Base-by-base conservation (phyloP, 441 rosid species). In the Syzygium syzygioides region DNA sequence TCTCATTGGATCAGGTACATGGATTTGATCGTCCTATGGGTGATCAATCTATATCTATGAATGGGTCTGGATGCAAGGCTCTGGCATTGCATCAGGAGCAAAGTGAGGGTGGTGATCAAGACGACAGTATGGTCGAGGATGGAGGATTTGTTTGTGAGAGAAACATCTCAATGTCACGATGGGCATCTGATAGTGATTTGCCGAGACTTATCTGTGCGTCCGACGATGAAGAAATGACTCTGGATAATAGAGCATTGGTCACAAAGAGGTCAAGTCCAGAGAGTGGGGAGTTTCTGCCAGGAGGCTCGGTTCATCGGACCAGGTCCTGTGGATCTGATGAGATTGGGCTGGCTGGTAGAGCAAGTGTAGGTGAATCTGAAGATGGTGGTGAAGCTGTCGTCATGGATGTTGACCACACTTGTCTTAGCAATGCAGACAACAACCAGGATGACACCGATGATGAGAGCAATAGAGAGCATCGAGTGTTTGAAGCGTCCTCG, bases 141-240 rank as follows among this genome's bases (percentile, higher is more conserved):
- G 95, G 92, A 32, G 93, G 89, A 45, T 86, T 92, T 88, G 86
- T 87, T 85, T 94, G 89, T 41, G 91, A 91, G 48, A 94, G 93
- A n/a, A 94, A 91, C 91, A 89, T 96, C 87, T 94, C 92, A 5
- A 91, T 88, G 68, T 97, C 98, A 20, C 92, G 98, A 18, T 97
- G 99, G 99, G 98, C 93, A 41, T 93, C 94, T 17, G 94, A 91
- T 53, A 86, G 89, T n/a, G 95, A 93, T 86, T 92, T 94, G n/a
- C 96, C 94, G 0, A 87, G 76, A 55, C 86, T 71, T 66, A 76
- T 41, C 41, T 86, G 84, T n/a, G 7, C 89, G n/a, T 87, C 90
- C 57, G 90, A 91, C 90, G 91, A 91, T 79, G 93, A 91, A 37
- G 94, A 87, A 45, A 66, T 89, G 34, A 62, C 87, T 80, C 90